Percentiles rank a stretch among this genome's conserved stretches.
Conservation (phyloP, 306 rosid genomes). For the Alnus rubra region DNA sequence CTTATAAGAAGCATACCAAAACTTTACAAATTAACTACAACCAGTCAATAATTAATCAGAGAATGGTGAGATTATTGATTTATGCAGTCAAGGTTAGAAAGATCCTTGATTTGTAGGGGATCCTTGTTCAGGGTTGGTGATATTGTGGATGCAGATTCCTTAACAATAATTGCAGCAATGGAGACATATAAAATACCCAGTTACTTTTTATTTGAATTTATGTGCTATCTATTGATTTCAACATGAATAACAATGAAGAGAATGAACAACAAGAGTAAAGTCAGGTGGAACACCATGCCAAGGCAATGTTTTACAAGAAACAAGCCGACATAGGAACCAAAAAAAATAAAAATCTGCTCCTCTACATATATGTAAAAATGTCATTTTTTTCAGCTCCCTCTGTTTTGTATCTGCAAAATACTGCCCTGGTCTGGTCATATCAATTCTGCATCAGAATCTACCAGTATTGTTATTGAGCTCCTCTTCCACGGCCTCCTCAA, state of each 20-base stretch:
- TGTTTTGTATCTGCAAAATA: not conserved
- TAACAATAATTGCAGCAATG: not conserved
- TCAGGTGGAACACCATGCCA: not conserved
- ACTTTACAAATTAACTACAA: not conserved
- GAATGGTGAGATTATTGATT: too few species aligned
- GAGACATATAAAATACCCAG: not conserved
- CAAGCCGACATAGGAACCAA: not conserved
- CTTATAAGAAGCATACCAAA: not conserved
- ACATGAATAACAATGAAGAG: not conserved
- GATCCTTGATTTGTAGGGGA: not conserved
- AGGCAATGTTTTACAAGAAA: slow-evolving; percentile 2
- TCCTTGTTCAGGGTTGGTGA: not conserved
- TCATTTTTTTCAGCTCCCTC: not conserved
- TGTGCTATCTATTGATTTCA: not conserved
- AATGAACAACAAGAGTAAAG: not conserved
- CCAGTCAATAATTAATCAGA: not conserved
- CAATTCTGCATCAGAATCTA: not conserved
- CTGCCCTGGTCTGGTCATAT: not conserved
- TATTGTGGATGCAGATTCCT: not conserved
- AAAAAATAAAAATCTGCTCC: not conserved
- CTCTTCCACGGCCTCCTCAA: slow-evolving; percentile 53
- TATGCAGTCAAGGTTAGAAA: not conserved
- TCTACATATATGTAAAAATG: not conserved
- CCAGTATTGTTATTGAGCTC: slow-evolving; percentile 20
- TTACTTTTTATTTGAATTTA: not conserved